These are phyloP conservation scores for Pseudogymnoascus sp. DNA, from an alignment of 2,329 filamentous ascomycete genomes.

Conservation along the genomic window DNA sequence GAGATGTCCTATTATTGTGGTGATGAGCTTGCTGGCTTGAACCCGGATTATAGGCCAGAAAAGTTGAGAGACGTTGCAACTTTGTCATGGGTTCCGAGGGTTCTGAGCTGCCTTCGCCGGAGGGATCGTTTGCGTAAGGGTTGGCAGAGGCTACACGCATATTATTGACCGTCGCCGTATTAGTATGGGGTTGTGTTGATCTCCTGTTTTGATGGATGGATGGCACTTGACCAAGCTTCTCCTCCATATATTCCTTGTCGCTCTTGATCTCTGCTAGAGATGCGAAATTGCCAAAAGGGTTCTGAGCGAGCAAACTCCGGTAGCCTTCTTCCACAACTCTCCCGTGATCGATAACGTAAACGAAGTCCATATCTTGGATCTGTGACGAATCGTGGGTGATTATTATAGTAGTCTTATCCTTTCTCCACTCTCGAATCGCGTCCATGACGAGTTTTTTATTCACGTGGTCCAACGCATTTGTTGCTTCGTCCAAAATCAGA, in stretches of 20 bases:
- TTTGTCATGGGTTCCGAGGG: neutral
- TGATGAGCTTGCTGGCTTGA: neutral
- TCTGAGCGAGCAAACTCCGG: constrained; percentile 43
- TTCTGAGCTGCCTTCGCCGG: neutral
- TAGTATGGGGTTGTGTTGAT: neutral
- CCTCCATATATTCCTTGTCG: neutral
- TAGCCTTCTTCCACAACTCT: constrained; percentile 60
- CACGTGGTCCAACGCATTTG: constrained; percentile 72
- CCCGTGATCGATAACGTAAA: constrained; percentile 70
- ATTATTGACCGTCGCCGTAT: neutral
- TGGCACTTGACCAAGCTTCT: neutral
- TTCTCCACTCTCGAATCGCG: constrained; percentile 67
- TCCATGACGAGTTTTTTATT: constrained; percentile 62
- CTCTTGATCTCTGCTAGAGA: constrained; percentile 14
- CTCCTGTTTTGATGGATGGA: neutral
- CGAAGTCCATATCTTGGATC: constrained; percentile 62
- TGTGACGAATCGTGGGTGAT: constrained; percentile 85
- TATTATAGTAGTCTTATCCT: constrained; percentile 77
- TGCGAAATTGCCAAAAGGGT: constrained; percentile 38
- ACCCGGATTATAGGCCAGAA: neutral
- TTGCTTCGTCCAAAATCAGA: constrained; percentile 80
- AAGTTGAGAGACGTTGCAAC: neutral
- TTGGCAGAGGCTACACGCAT: neutral
- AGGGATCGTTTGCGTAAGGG: neutral
- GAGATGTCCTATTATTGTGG: neutral